A percentile compares a stretch with the other conserved stretches of the same genome.
Evolutionary conservation across 768 basidiomycete species (phyloP).

Genomic region (Russula ochroleuca): DNA sequence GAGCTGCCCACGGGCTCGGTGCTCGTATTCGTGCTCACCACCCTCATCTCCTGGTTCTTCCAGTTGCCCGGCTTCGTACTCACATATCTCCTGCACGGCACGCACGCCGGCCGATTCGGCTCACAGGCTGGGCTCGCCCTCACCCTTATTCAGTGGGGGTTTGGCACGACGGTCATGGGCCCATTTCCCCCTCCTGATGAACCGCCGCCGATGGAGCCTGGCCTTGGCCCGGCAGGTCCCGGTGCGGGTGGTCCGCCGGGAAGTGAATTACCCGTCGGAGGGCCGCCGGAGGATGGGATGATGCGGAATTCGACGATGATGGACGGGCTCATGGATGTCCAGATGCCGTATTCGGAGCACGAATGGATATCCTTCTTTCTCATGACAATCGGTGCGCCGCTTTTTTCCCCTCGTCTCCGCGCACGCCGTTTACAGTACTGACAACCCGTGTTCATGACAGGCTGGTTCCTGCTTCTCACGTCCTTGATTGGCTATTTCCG

Average conservation of each 20-base stretch:
- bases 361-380: constrained; percentile 91
- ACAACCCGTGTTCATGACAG: constrained; percentile 34
- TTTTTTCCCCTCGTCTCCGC: background rate
- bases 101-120: constrained; percentile 91
- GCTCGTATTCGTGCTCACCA: constrained; percentile 67
- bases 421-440: background rate
- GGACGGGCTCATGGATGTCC: constrained; percentile 15
- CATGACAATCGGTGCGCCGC: constrained; percentile 71
- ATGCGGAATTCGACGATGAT: constrained; percentile 25
- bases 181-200: constrained; percentile 24
- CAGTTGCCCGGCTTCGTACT: constrained; percentile 92
- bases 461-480: constrained; percentile 89
- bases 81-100: constrained; percentile 87
- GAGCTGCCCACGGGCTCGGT: constrained; percentile 82
- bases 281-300: constrained; percentile 8
- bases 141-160: constrained; percentile 90
- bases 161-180: constrained; percentile 52
- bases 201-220: background rate
- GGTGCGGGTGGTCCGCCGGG: background rate
- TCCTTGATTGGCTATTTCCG: constrained; percentile 80
- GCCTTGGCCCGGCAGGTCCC: background rate
- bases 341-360: constrained; percentile 44
- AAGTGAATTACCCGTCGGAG: constrained; percentile 11
- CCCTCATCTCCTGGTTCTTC: constrained; percentile 91
- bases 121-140: constrained; percentile 93